Conservation (phyloP, 1,284 basidiomycete genomes). For the Polyporus tsugae region DNA sequence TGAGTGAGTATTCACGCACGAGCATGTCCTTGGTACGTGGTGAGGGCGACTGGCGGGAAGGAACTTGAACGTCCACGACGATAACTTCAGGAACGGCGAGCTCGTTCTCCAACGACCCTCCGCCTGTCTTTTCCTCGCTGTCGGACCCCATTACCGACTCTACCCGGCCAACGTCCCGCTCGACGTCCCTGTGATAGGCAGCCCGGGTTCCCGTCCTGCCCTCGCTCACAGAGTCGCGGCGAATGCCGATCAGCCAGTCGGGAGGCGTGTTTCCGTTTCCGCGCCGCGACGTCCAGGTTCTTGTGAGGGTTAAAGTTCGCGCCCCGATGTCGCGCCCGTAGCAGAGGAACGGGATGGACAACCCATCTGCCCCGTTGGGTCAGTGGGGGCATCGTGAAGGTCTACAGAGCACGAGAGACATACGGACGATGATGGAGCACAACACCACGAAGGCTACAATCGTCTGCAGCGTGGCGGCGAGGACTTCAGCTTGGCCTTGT, state of each 20-base stretch:
- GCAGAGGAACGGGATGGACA: slow-evolving; percentile 90
- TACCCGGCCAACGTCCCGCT: not conserved
- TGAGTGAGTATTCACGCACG: not conserved
- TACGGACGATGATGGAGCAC: slow-evolving; percentile 83
- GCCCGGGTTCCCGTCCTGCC: not conserved
- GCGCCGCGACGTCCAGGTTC: slow-evolving; percentile 40
- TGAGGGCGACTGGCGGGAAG: not conserved
- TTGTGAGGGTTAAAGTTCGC: slow-evolving; percentile 52
- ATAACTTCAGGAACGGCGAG: not conserved
- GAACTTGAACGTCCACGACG: not conserved
- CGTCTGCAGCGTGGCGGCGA: slow-evolving; percentile 77
- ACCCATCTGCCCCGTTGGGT: slow-evolving; percentile 65
- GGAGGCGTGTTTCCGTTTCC: slow-evolving; percentile 37
- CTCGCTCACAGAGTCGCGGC: slow-evolving; percentile 37
- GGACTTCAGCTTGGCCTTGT: slow-evolving; percentile 69
- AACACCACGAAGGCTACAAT: slow-evolving; percentile 88
- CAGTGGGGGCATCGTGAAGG: not conserved
- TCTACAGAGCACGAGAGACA: slow-evolving; percentile 37
- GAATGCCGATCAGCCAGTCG: slow-evolving; percentile 59
- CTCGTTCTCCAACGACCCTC: not conserved
- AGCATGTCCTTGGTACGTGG: not conserved
- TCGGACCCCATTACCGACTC: not conserved
- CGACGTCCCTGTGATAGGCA: not conserved
- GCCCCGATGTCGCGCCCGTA: slow-evolving; percentile 73
- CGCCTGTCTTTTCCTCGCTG: not conserved